Conservation (phyloP, 495 filamentous ascomycete species). For the Parmelia sp. region DNA sequence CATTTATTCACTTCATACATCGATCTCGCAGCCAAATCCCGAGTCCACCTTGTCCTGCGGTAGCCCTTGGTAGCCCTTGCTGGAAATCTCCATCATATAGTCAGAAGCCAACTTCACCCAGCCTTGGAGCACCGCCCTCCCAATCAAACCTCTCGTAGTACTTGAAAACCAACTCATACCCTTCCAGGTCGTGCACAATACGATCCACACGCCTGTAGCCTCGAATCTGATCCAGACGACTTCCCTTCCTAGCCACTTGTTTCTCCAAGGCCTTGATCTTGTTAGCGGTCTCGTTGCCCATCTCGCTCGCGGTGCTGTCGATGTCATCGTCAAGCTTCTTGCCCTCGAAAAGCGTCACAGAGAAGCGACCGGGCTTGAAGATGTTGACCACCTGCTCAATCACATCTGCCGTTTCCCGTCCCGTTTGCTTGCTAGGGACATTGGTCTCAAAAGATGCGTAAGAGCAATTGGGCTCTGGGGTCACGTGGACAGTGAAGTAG, state of each 20-base stretch:
- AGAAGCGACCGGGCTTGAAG: constrained; percentile 95
- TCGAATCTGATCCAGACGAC: constrained; percentile 72
- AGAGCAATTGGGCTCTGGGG: constrained; percentile 95
- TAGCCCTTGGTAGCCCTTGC: background rate
- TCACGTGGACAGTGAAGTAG: constrained; percentile 99
- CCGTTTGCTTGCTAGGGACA: constrained; percentile 82
- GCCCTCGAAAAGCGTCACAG: constrained; percentile 92
- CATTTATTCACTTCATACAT: background rate
- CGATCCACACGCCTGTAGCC: constrained; percentile 90
- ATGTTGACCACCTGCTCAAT: constrained; percentile 91
- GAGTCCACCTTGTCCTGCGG: background rate
- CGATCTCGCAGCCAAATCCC: background rate
- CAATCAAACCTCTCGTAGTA: constrained; percentile 93
- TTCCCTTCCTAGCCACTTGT: constrained; percentile 44
- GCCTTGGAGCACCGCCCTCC: constrained; percentile 68
- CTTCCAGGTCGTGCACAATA: constrained; percentile 95
- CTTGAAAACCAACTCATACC: constrained; percentile 94
- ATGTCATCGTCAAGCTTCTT: constrained; percentile 50
- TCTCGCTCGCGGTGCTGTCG: constrained; percentile 32
- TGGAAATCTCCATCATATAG: constrained; percentile 10
- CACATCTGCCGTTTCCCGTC: constrained; percentile 81
- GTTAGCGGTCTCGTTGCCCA: constrained; percentile 7
- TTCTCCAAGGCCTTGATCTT: constrained; percentile 41
- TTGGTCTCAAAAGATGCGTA: constrained; percentile 99
- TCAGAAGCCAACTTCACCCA: constrained; percentile 55